Conservation (phyloP, 2,329 filamentous ascomycete genomes). For the Ophiostoma triangulosporum region DNA sequence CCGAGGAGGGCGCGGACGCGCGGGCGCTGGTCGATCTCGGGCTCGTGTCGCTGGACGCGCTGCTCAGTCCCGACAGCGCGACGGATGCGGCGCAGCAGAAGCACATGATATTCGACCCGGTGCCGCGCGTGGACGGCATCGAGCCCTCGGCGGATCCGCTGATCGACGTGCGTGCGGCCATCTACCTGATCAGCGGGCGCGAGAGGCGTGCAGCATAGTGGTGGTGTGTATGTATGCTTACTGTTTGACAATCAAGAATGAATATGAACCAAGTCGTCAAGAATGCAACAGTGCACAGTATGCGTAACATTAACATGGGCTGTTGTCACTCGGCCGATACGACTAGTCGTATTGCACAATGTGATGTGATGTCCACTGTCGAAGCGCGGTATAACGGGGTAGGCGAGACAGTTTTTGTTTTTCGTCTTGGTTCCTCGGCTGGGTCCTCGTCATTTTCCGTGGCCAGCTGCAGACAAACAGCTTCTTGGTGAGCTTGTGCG, state of each 20-base stretch:
- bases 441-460: neutral
- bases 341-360: neutral
- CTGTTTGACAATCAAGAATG: too few species aligned
- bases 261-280: too few species aligned
- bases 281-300: too few species aligned
- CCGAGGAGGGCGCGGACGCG: slow-evolving; percentile 38
- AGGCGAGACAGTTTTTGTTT: neutral
- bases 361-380: neutral
- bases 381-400: too few species aligned
- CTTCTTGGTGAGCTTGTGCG: neutral
- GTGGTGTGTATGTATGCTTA: too few species aligned
- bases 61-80: slow-evolving; percentile 22
- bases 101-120: slow-evolving; percentile 42
- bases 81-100: slow-evolving; percentile 33
- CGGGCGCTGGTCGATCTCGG: slow-evolving; percentile 37
- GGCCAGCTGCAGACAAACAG: neutral
- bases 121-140: slow-evolving; percentile 42
- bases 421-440: neutral
- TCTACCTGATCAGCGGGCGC: slow-evolving; percentile 29
- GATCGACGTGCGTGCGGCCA: slow-evolving; percentile 38
- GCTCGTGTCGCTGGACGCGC: slow-evolving; percentile 28
- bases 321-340: neutral
- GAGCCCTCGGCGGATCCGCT: slow-evolving; percentile 40
- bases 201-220: neutral
- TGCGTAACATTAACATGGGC: too few species aligned